Evolutionary conservation across 768 basidiomycete genomes (phyloP).

Genomic region (Auricularia cornea): DNA sequence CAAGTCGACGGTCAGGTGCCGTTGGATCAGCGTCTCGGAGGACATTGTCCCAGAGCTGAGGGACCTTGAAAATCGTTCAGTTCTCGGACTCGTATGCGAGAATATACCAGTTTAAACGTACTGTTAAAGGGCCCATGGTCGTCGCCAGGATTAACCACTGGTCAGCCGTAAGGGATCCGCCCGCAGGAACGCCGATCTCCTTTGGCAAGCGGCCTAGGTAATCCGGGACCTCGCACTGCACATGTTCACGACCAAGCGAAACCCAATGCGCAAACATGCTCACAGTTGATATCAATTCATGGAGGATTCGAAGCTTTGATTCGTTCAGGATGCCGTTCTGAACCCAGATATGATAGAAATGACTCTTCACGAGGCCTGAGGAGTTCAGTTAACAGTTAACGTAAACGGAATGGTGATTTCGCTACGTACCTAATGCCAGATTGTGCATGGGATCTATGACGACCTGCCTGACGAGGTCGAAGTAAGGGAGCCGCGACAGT

Average conservation of each 20-base stretch:
- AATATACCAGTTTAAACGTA: background rate
- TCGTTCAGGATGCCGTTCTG: background rate
- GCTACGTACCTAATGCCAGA: slow-evolving; percentile 20
- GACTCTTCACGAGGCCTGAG: background rate
- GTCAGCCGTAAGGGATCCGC: background rate
- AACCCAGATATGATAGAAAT: background rate
- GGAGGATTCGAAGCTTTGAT: background rate
- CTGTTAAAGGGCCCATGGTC: background rate
- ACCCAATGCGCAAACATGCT: too few species aligned
- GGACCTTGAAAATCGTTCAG: background rate
- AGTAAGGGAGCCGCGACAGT: slow-evolving; percentile 22
- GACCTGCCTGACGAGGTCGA: slow-evolving; percentile 18
- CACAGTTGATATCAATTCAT: background rate
- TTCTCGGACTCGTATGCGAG: too few species aligned
- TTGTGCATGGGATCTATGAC: slow-evolving; percentile 30
- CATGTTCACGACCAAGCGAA: background rate
- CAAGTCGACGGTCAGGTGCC: background rate
- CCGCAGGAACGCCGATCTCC: slow-evolving; percentile 3
- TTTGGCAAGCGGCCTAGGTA: slow-evolving; percentile 16
- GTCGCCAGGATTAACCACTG: background rate
- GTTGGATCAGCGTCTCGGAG: slow-evolving; percentile 7
- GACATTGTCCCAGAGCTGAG: background rate
- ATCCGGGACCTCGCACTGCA: slow-evolving; percentile 8
- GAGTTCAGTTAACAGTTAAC: too few species aligned
- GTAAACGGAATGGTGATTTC: too few species aligned